These are phyloP conservation scores for Boletus reticuloceps DNA, from an alignment of 768 basidiomycete genomes.

Conservation along the genomic window DNA sequence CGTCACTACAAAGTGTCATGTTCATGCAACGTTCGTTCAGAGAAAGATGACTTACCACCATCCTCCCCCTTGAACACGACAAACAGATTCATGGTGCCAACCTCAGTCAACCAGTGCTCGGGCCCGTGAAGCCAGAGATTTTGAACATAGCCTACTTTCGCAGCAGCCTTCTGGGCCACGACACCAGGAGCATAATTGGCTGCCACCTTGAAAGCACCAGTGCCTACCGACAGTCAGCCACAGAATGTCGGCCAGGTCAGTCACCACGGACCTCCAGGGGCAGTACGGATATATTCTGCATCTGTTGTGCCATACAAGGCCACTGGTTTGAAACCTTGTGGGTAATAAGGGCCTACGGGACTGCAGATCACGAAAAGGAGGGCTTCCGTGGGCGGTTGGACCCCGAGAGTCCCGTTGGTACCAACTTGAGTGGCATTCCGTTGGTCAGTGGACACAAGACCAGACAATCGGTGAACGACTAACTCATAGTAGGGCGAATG, in stretches of 20 bases:
- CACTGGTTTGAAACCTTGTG: conserved; percentile 86
- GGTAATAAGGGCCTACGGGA: conserved; percentile 77
- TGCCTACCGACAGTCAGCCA: conserved; percentile 44
- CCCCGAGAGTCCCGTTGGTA: conserved; percentile 47
- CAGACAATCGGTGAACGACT: conserved; percentile 6
- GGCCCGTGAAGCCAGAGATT: conserved; percentile 87
- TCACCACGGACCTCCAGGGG: conserved; percentile 63
- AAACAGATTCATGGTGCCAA: conserved; percentile 94
- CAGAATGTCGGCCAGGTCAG: background rate
- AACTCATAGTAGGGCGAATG: conserved; percentile 77
- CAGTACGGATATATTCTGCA: conserved; percentile 71
- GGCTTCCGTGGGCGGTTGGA: conserved; percentile 65
- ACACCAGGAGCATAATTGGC: conserved; percentile 89
- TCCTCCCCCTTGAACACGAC: conserved; percentile 71
- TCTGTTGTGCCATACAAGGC: conserved; percentile 77
- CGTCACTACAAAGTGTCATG: conserved; percentile 29
- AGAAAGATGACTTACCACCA: conserved; percentile 45
- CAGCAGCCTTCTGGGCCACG: conserved; percentile 78
- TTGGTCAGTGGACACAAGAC: conserved; percentile 2
- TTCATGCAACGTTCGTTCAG: background rate
- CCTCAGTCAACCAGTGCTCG: conserved; percentile 53
- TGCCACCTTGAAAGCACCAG: conserved; percentile 85
- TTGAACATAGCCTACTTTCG: conserved; percentile 75
- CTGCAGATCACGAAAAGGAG: conserved; percentile 63
- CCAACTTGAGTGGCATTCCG: conserved; percentile 54